Base-by-base conservation (phyloP, 2,329 filamentous ascomycete species). In the Teratosphaeria epicoccoides region DNA sequence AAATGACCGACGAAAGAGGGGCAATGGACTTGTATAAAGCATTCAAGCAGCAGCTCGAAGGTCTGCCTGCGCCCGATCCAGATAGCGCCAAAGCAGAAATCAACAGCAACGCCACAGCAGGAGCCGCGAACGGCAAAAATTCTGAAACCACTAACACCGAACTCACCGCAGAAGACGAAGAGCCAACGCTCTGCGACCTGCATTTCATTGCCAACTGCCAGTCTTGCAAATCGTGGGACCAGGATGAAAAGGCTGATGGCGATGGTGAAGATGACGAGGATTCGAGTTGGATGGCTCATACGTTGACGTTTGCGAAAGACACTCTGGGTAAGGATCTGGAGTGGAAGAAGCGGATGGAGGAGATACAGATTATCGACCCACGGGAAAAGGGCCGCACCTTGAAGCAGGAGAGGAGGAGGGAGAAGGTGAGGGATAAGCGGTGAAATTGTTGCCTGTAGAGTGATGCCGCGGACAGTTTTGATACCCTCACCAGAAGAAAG, bases 171-270 rank as follows among this genome's bases (percentile, higher is more conserved):
- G 83, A 84, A 2, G 81, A 85, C 37, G 64, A 67, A 6, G 88
- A 94, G 66, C 83, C 82, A 2, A 78, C 78, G 47, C 76, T 94
- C 3, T 98, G 93, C 65, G 93, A 97, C 67, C 72, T 98, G 29
- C 93, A 98, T 67, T 98, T 97, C 68, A 94, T 98, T 57, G 87
- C 86, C 47, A 87, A 94, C 62, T 98, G 93, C 68, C 44, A 46
- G 6, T 95, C 88, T 43, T 98, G 93, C 68, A 82, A 81, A 53
- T 80, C 84, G 0, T 95, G 90, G 88, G 86, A 94, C 22, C 82
- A 86, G 57, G 84, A 81, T 24, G 74, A 79, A 37, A 77, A 78
- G 20, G 77, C 76, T 28, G 81, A 83, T 49, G 82, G 79, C 29
- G 73, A 75, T 11, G 57, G 52, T 2, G 57, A 58, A 11, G 80